Evolutionary conservation across 257 asterid genomes (phyloP), one percentile per base, ranked within the genome.

Genomic region (Mentha longifolia): DNA sequence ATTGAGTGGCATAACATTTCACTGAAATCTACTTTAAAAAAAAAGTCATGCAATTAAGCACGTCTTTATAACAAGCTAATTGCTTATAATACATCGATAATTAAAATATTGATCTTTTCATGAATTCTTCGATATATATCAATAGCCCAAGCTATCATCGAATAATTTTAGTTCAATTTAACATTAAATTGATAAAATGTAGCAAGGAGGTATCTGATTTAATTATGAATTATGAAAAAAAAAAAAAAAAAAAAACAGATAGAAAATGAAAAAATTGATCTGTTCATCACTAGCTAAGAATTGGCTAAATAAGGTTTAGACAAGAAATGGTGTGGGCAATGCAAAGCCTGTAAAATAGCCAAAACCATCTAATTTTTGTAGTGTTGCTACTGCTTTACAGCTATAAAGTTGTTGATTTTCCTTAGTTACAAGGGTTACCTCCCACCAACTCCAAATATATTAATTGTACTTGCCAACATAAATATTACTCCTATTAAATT

Each of bases 351-450:
- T 70, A 65, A 61, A 43, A 67, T 68, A 66, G 55, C 74, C 68
- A 71, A 78, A 74, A 35, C 19, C 28, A 25, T 67, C 68, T 49
- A 66, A 49, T 33, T 56, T 71, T 81, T 67, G 33, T 57, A 70
- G 74, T 49, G 62, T 37, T 25, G 47, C 47, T 42, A 42, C 47
- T 35, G 63, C 84, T 76, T 82, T 82, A 82, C 86, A 82, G 86
- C 84, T 79, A 79, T 79, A 69, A 78, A 77, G 82, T 74, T 54
- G 65, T 37, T 9, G 62, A 60, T 62, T 78, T 51, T 71, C 67
- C 78, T 31, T 31, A 2, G 22, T 28, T 28, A 37, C 61, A 65
- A 65, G 41, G 71, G 50, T 54, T 63, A 31, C 52, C 73, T 71
- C 61, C 42, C 83, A 70, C 61, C 74, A 54, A 61, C 50, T 50